Conservation (phyloP, 148 eudicot species). For the Rhododendron griersonianum region DNA sequence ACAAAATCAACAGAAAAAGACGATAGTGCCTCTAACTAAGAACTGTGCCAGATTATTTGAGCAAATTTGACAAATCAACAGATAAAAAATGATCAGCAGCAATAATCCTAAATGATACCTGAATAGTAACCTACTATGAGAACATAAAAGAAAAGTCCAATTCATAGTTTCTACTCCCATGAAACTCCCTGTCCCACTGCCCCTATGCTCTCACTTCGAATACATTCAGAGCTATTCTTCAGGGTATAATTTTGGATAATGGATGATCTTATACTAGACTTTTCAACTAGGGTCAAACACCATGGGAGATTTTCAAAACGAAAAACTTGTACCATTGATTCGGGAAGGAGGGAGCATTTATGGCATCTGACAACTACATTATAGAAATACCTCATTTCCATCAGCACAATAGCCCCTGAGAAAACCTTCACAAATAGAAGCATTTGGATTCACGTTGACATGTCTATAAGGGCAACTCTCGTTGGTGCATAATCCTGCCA, state of each 20-base stretch:
- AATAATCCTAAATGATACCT: not conserved
- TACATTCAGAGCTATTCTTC: not conserved
- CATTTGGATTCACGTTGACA: conserved; percentile 82
- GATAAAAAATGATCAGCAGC: not conserved
- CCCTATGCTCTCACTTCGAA: not conserved
- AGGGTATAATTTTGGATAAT: not conserved
- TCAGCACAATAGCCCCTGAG: conserved; percentile 90
- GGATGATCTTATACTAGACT: not conserved
- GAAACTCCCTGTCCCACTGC: not conserved
- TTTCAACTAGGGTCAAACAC: not conserved
- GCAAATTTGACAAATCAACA: not conserved
- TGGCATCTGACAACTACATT: conserved; percentile 1
- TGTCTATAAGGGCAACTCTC: conserved; percentile 87
- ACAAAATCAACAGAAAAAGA: not conserved
- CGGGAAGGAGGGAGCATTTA: not conserved
- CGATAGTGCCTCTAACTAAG: not conserved
- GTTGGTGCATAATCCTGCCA: conserved; percentile 83
- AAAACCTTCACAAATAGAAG: conserved; percentile 75
- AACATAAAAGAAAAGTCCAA: not conserved
- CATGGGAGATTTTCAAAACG: not conserved
- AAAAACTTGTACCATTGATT: not conserved
- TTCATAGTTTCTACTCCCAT: not conserved
- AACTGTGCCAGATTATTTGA: conserved; percentile 1
- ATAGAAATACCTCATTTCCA: conserved; percentile 77
- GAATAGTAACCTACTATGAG: not conserved